Base-by-base conservation (phyloP, 441 rosid species). In the Corymbia calophylla region DNA sequence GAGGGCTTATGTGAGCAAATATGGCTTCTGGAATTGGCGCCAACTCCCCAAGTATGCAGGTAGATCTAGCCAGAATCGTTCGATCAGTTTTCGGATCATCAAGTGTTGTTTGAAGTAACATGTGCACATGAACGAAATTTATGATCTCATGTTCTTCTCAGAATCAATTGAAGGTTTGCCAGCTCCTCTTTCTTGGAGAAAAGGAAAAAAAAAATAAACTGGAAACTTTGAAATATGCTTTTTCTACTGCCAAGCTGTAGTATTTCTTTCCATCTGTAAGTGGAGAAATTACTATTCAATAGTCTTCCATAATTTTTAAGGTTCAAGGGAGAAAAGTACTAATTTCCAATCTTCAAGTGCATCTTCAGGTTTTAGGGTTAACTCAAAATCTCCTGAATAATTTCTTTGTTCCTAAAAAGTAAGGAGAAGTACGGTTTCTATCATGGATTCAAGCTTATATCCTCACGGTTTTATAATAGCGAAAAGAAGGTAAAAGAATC, bases 11-110 rank as follows among this genome's bases (percentile, higher is more conserved):
- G 91, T 95, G 5, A 92, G 93, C 53, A 89, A 91, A 87, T 93
- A 93, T 85, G 97, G 97, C 86, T 92, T 90, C 39, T 94, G 94
- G 95, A 95, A 95, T 89, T 95, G 97, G 97, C 94, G 97, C 85
- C 94, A 93, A 47, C 93, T 95, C 44, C 97, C 97, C 19, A 95
- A 92, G 86, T 93, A 70, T 73, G 97, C 97, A 62, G 97, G 97
- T 95, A 89, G 6, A 88, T 35, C 27, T 60, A 18, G 31, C 25
- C 7, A 88, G 8, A 8, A 53, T 53, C 3, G 16, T 21, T 32
- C 60, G 21, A 73, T 35, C 86, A 32, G 81, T 53, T 35, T 51
- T 55, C 29, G 12, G 13, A 55, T 31, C 47, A 17, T 44, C 62
- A 31, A 48, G 16, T 44, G n/a, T 77, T 17, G 77, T 32, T 32